phyloP scores from a whole-genome alignment of 495 filamentous ascomycete species.

The Clavariopsis aquatica region DNA sequence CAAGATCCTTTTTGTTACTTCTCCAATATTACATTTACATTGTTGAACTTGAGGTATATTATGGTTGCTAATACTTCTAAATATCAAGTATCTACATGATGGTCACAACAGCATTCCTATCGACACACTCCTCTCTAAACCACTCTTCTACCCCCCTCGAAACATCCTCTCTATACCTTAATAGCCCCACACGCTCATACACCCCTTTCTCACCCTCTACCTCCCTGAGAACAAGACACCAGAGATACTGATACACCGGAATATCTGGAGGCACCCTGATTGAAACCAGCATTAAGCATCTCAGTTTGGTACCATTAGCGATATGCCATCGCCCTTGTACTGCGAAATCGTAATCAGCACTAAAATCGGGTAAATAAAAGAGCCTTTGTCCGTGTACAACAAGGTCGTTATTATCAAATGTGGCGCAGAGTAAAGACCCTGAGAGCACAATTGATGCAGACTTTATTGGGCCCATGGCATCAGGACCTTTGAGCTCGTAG shows the following conservation, averaged over 20 bases:
- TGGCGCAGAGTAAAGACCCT: not conserved
- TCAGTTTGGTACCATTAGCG: not conserved
- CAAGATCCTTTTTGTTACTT: too few relatives aligned
- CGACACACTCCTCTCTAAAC: not conserved
- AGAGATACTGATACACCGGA: not conserved
- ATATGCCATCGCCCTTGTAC: not conserved
- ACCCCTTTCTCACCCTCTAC: not conserved
- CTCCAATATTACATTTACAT: too few relatives aligned
- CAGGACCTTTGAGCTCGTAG: not conserved
- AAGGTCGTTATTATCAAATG: not conserved
- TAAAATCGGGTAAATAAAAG: not conserved
- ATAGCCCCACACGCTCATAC: constrained; percentile 5
- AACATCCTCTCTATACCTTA: not conserved
- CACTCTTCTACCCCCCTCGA: not conserved
- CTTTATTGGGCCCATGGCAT: not conserved
- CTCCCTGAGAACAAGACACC: not conserved
- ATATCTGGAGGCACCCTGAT: not conserved
- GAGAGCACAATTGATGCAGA: constrained; percentile 1
- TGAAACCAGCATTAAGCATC: not conserved
- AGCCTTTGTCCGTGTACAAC: not conserved
- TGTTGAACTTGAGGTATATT: too few relatives aligned
- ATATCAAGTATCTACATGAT: not conserved
- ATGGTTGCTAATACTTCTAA: too few relatives aligned
- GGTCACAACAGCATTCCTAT: not conserved
- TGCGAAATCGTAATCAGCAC: not conserved